Evolutionary conservation across 768 basidiomycete genomes (phyloP), one percentile per base, ranked within the genome.

Genomic region (Lactifluus subvellereus): DNA sequence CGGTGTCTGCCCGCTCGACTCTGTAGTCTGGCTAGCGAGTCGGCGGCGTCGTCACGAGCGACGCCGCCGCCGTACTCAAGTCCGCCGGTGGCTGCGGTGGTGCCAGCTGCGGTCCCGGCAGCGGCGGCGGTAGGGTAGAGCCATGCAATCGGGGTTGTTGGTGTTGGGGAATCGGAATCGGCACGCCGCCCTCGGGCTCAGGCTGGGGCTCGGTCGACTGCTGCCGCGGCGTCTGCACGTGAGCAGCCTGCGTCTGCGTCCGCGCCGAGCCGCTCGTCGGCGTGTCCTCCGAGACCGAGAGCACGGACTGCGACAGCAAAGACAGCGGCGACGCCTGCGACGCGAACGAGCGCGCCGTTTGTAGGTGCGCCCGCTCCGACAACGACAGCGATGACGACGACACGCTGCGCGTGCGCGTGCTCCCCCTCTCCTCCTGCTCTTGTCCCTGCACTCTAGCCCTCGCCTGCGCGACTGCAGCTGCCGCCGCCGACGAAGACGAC

Each of bases 21-120:
- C 84, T 18, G 85, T 85, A 37, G 69, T 80, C 27, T 82, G 81
- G 16, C 62, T 53, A 32, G 79, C 78, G 11, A 7, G 85, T 87
- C 52, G 81, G 79, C 47, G 88, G 79, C 18, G 82, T 81, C 5
- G 88, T 88, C 22, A 89, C 79, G 66, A 88, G 87, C 60, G 87
- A 89, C 62, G 79, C 79, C 3, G 82, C 79, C 13, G 88, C 87
- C 0, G 86, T 86, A 71, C 87, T 88, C 69, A 89, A 79, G 70
- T 86, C 86, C 0, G 7, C 55, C 4, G 43, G 30, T 18, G 27
- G 11, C 10, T 7, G 22, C 22, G 20, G 13, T 20, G 14, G 7
- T 42, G 22, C 2, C 16, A 8, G n/a, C 3, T 16, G n/a, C 14
- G 52, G 9, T 2, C 20, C 6, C 11, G 54, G 6, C 35, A 77